A percentile compares a stretch with the other conserved stretches of the same genome.
Evolutionary conservation across 441 rosid species (phyloP).

Genomic region (Erysimum cheiri): DNA sequence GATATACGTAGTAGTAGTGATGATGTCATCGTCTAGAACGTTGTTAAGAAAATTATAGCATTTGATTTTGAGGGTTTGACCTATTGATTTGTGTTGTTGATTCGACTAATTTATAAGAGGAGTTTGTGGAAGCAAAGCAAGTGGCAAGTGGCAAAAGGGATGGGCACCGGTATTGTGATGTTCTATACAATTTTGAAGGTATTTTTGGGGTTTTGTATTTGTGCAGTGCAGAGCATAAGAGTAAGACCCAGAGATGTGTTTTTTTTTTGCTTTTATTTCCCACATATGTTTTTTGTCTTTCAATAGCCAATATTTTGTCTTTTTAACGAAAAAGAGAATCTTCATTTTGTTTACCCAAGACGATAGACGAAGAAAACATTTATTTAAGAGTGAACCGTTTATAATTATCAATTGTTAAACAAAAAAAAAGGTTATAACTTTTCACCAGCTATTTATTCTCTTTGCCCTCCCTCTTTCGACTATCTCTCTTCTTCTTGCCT

Average conservation of each 20-base stretch:
- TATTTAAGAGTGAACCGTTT: too few species aligned
- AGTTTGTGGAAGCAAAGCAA: conserved; percentile 18
- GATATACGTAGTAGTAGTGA: not conserved
- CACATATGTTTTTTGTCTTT: conserved; percentile 2
- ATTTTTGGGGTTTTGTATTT: conserved; percentile 30
- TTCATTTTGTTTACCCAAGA: conserved; percentile 1
- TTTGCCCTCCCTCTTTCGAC: too few species aligned
- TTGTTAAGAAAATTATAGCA: not conserved
- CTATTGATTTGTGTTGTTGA: not conserved
- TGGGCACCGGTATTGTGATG: conserved; percentile 10
- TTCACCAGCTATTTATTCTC: too few species aligned
- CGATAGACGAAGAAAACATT: not conserved
- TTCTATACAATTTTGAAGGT: conserved; percentile 3
- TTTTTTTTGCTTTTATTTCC: conserved; percentile 11
- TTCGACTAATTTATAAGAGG: not conserved
- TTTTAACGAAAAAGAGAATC: conserved; percentile 16
- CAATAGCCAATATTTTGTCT: not conserved
- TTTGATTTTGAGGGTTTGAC: not conserved
- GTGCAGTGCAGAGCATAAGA: conserved; percentile 2
- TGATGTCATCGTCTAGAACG: not conserved
- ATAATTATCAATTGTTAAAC: too few species aligned
- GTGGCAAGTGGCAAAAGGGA: conserved; percentile 30
- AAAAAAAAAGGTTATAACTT: too few species aligned
- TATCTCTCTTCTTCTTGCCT: too few species aligned
- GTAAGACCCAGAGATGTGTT: conserved; percentile 17